Percentiles rank a stretch among this genome's conserved stretches.
Evolutionary conservation across 1,284 basidiomycete genomes (phyloP).

Genomic region (Rhodotorula sp.): DNA sequence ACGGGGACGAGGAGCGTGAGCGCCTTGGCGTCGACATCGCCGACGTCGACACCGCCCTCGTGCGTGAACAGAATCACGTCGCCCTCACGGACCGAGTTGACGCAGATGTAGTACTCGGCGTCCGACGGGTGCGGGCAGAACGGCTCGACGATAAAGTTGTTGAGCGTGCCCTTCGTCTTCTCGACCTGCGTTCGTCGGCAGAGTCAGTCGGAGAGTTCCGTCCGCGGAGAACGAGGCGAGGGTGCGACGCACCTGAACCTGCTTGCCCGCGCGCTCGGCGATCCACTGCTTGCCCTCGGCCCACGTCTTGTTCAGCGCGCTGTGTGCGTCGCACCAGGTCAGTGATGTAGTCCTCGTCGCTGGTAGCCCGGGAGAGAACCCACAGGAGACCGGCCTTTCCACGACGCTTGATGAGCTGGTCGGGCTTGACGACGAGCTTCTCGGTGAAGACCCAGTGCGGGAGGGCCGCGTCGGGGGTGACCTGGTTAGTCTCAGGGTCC

Average conservation of each 20-base stretch:
- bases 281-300: slow-evolving; percentile 72
- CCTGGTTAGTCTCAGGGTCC: slow-evolving; percentile 75
- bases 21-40: slow-evolving; percentile 97
- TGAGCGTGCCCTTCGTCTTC: slow-evolving; percentile 86
- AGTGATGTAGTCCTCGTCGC: neutral
- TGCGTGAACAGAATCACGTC: slow-evolving; percentile 98
- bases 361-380: slow-evolving; percentile 12
- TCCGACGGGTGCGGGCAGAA: slow-evolving; percentile 93
- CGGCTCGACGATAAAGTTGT: slow-evolving; percentile 97
- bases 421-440: slow-evolving; percentile 53
- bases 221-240: neutral
- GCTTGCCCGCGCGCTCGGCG: slow-evolving; percentile 83
- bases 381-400: slow-evolving; percentile 92
- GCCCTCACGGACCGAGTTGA: slow-evolving; percentile 91
- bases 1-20: slow-evolving; percentile 85
- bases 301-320: slow-evolving; percentile 88
- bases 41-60: slow-evolving; percentile 97
- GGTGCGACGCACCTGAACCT: slow-evolving; percentile 67
- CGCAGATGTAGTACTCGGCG: slow-evolving; percentile 97
- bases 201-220: neutral
- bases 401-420: slow-evolving; percentile 98
- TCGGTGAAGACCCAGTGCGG: slow-evolving; percentile 79
- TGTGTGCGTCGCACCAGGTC: neutral
- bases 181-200: slow-evolving; percentile 65
- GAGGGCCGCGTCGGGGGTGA: slow-evolving; percentile 74